Evolutionary conservation across 805 yeast species (phyloP).

Genomic region (Saccharomyces paradoxus): DNA sequence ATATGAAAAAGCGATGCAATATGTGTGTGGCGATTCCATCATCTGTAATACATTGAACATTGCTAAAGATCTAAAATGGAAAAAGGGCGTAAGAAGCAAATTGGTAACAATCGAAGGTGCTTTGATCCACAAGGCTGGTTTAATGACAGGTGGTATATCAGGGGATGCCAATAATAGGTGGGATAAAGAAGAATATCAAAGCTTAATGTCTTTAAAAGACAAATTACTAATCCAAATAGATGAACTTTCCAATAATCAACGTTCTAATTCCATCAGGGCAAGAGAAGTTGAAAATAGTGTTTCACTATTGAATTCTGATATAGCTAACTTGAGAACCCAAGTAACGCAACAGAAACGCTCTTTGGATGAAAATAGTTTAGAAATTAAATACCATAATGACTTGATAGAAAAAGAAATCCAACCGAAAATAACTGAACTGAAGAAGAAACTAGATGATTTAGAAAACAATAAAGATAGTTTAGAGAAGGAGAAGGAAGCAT

Average conservation of each 20-base stretch:
- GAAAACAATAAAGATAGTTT: constrained; percentile 23
- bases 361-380: constrained; percentile 40
- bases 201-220: constrained; percentile 42
- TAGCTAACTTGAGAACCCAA: constrained; percentile 39
- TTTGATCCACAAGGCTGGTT: constrained; percentile 72
- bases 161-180: constrained; percentile 45
- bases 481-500: constrained; percentile 23
- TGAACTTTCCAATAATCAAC: constrained; percentile 33
- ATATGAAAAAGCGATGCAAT: constrained; percentile 69
- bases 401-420: constrained; percentile 24
- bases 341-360: constrained; percentile 38
- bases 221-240: constrained; percentile 41
- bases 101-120: constrained; percentile 80
- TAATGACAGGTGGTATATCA: constrained; percentile 85
- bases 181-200: constrained; percentile 62
- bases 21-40: constrained; percentile 70
- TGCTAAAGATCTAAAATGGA: constrained; percentile 73
- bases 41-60: constrained; percentile 62
- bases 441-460: constrained; percentile 16
- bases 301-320: constrained; percentile 38
- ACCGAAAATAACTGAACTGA: constrained; percentile 19
- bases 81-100: constrained; percentile 46
- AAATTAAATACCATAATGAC: constrained; percentile 42
- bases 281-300: constrained; percentile 52
- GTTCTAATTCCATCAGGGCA: constrained; percentile 49